Conservation (phyloP, 805 yeast species). For the Candida endomychidarum region DNA sequence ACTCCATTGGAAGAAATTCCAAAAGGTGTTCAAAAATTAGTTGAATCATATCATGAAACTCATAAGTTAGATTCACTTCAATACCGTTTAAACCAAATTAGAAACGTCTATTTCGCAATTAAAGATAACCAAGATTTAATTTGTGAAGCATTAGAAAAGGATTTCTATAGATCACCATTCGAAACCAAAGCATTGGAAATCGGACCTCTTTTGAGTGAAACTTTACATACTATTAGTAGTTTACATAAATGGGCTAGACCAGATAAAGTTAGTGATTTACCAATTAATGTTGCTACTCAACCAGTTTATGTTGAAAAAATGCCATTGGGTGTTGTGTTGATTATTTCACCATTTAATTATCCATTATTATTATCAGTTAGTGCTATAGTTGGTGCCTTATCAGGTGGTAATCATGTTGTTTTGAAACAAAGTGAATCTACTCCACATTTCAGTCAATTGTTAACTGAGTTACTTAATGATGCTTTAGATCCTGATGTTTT, state of each 20-base stretch:
- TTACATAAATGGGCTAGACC: conserved; percentile 64
- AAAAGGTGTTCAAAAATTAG: conserved; percentile 42
- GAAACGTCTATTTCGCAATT: conserved; percentile 64
- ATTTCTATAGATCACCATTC: conserved; percentile 61
- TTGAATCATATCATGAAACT: conserved; percentile 40
- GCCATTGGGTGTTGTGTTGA: conserved; percentile 64
- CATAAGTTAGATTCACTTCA: conserved; percentile 53
- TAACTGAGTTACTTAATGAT: conserved; percentile 54
- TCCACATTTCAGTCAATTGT: conserved; percentile 56
- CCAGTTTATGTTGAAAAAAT: conserved; percentile 36
- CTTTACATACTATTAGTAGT: conserved; percentile 56
- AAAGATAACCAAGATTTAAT: conserved; percentile 57
- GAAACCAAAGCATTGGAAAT: conserved; percentile 68
- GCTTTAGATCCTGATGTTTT: conserved; percentile 59
- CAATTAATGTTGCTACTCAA: conserved; percentile 32
- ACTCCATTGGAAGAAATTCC: conserved; percentile 54
- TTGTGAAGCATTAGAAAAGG: conserved; percentile 57
- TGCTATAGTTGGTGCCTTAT: conserved; percentile 77
- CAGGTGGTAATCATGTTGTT: conserved; percentile 81
- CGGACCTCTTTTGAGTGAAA: conserved; percentile 50
- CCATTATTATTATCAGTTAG: conserved; percentile 64
- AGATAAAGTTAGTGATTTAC: conserved; percentile 36
- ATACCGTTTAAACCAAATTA: conserved; percentile 59
- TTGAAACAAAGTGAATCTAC: conserved; percentile 74
- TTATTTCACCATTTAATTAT: conserved; percentile 80